Evolutionary conservation across 2,329 filamentous ascomycete species (phyloP).

Genomic region (Aspergillus spinulosporus): DNA sequence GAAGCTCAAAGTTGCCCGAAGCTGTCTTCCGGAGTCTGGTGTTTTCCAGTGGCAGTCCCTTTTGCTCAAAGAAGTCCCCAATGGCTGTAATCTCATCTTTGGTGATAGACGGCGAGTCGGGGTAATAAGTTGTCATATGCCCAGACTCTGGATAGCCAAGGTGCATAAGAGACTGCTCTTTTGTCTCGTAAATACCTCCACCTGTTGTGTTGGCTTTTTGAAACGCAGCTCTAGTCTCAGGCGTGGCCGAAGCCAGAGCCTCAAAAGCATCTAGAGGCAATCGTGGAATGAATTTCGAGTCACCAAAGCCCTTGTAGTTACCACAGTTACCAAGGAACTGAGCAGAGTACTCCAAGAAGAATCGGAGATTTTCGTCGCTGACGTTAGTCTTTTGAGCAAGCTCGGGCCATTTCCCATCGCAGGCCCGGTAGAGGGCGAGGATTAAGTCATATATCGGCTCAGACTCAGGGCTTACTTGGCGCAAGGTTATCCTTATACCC

Average conservation of each 20-base stretch:
- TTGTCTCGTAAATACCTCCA: slow-evolving; percentile 70
- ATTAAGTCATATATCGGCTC: slow-evolving; percentile 81
- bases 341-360: slow-evolving; percentile 74
- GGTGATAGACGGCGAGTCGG: slow-evolving; percentile 71
- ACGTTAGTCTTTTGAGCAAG: slow-evolving; percentile 66
- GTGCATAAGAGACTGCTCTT: slow-evolving; percentile 67
- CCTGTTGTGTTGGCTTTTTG: slow-evolving; percentile 58
- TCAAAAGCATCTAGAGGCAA: slow-evolving; percentile 64
- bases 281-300: slow-evolving; percentile 79
- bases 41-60: slow-evolving; percentile 71
- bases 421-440: slow-evolving; percentile 66
- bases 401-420: slow-evolving; percentile 68
- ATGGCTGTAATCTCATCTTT: slow-evolving; percentile 72
- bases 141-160: slow-evolving; percentile 73
- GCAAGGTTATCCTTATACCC: slow-evolving; percentile 74
- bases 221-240: slow-evolving; percentile 65
- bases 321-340: slow-evolving; percentile 79
- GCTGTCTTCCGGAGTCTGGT: slow-evolving; percentile 69
- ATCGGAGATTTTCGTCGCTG: slow-evolving; percentile 62
- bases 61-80: slow-evolving; percentile 71
- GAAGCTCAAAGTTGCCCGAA: slow-evolving; percentile 66
- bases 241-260: slow-evolving; percentile 60
- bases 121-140: slow-evolving; percentile 81
- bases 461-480: slow-evolving; percentile 79
- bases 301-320: slow-evolving; percentile 86